phyloP scores from a whole-genome alignment of 805 yeast species.

The Candida coleopterorum region DNA sequence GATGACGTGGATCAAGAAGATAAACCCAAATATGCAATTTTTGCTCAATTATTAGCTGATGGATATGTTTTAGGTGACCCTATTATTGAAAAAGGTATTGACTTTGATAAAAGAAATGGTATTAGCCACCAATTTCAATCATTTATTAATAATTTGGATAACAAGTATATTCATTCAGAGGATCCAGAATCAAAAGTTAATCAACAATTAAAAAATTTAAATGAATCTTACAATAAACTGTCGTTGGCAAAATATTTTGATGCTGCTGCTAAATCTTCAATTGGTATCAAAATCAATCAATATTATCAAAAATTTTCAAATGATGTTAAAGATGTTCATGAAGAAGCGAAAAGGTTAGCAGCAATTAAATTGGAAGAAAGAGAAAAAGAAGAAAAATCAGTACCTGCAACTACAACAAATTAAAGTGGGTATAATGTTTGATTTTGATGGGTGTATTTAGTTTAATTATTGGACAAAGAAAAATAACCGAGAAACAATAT shows the following conservation, averaged over 20 bases:
- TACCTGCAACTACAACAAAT: neutral
- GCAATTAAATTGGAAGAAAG: constrained; percentile 42
- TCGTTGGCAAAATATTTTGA: constrained; percentile 37
- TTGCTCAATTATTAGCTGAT: constrained; percentile 72
- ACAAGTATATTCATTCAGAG: constrained; percentile 53
- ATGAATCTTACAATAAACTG: constrained; percentile 15
- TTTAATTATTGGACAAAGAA: too few species aligned
- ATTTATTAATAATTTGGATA: constrained; percentile 53
- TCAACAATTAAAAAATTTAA: constrained; percentile 31
- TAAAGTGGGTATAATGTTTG: too few species aligned
- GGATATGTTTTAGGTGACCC: constrained; percentile 67
- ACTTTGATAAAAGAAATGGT: constrained; percentile 63
- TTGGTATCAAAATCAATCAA: constrained; percentile 56
- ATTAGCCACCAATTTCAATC: constrained; percentile 49
- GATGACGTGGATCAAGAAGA: constrained; percentile 66
- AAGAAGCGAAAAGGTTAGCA: constrained; percentile 69
- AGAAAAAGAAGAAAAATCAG: neutral
- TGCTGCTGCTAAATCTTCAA: constrained; percentile 39
- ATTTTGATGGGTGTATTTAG: too few species aligned
- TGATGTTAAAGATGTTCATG: constrained; percentile 62
- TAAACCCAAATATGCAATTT: constrained; percentile 69
- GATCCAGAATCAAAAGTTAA: constrained; percentile 44
- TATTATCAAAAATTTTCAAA: constrained; percentile 54
- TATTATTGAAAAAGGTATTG: constrained; percentile 55
- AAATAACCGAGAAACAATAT: too few species aligned